Conservation (phyloP, 2,329 filamentous ascomycete genomes). For the Monilinia vaccinii-corymbosi region DNA sequence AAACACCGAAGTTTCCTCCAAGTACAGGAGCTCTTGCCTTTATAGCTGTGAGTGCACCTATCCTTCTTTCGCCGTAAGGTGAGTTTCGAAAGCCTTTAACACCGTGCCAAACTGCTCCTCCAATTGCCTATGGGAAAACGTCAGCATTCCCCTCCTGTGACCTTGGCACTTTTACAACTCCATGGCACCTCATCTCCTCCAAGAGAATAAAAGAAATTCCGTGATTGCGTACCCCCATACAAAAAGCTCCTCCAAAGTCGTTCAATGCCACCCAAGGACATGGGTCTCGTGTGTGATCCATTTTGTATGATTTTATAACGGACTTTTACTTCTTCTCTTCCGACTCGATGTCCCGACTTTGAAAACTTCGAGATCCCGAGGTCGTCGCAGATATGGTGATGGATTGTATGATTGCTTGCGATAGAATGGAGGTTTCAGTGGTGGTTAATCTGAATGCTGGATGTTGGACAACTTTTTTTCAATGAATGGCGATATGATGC, state of each 20-base stretch:
- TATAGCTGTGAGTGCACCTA: conserved; percentile 93
- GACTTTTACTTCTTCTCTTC: neutral
- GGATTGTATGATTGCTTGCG: neutral
- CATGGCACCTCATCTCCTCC: neutral
- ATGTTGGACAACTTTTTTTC: neutral
- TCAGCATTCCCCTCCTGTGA: conserved; percentile 14
- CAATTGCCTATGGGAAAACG: conserved; percentile 47
- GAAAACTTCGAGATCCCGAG: neutral
- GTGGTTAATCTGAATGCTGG: neutral
- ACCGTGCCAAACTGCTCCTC: conserved; percentile 87
- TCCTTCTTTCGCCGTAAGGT: conserved; percentile 85
- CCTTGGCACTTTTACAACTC: neutral
- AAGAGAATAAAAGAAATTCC: conserved; percentile 2
- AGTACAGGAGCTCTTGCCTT: conserved; percentile 95
- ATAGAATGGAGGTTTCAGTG: neutral
- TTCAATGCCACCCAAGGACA: conserved; percentile 95
- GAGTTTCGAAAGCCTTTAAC: conserved; percentile 90
- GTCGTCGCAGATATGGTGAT: neutral
- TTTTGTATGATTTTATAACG: conserved; percentile 32
- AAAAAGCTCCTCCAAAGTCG: conserved; percentile 95
- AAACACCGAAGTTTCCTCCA: conserved; percentile 95
- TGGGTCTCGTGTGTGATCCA: conserved; percentile 96
- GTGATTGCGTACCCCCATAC: conserved; percentile 71
- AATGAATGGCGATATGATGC: conserved; percentile 9
- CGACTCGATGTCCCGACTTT: neutral